Evolutionary conservation across 2,329 filamentous ascomycete species (phyloP), one percentile per base, ranked within the genome.

Genomic region (Verticillium longisporum): DNA sequence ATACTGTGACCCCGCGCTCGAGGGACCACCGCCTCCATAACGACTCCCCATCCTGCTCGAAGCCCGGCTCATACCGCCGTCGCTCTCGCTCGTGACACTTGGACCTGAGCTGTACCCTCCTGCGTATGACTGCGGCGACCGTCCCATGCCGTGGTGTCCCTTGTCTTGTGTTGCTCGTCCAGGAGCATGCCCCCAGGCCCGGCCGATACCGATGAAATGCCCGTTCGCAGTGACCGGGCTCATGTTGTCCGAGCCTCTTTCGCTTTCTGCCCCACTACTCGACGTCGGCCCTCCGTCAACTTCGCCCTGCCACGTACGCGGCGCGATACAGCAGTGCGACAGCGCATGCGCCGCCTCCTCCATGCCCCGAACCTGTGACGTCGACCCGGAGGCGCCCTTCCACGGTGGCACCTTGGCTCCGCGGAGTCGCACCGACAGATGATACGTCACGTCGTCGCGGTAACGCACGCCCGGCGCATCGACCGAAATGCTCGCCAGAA

Each of bases 401-500:
- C 85, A 88, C 2, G 84, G 83, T 1, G 84, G 84, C 37, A 78
- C 73, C 62, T 75, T 75, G 32, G 78, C 77, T 2, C 80, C 80
- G 62, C 78, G 79, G 3, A 87, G 75, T 1, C 79, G 77, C 1
- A 83, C 80, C 14, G 78, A 82, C 7, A 88, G 74, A 66, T 87
- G 83, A 67, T 88, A 88, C 18, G 77, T 64, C 2, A 87, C 84
- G 7, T 74, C 76, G 6, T 83, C 79, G 3, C 74, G 76, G 69
- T 83, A 83, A 13, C 79, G 77, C 9, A 85, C 73, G 45, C 78
- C 76, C 11, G 80, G 83, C 1, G 80, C 77, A 62, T 88, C 85
- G 1, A 86, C 83, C 0, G 83, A 81, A 6, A 88, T 75, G 31
- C 80, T 81, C 2, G 84, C 84, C 1, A 88, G 77, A 0, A 81